phyloP scores from a whole-genome alignment of 2,329 filamentous ascomycete genomes.

The Sporothrix variecibatus region DNA sequence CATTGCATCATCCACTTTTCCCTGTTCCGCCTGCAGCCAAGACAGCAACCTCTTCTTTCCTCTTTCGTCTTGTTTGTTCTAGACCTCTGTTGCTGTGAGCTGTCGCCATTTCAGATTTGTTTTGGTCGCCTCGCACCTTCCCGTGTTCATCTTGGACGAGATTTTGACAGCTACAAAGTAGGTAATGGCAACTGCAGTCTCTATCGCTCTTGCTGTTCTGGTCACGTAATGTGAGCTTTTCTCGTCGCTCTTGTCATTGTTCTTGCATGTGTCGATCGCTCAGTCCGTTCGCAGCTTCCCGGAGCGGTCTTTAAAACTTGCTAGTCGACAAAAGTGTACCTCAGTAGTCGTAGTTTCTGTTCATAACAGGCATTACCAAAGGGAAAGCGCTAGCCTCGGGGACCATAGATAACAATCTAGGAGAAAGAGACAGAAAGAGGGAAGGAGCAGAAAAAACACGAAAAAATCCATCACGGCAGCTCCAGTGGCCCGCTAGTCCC shows the following conservation, averaged over 20 bases:
- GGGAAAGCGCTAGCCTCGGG: conserved; percentile 3
- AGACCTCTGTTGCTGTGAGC: conserved; percentile 14
- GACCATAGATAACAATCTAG: conserved; percentile 1
- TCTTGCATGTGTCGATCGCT: conserved; percentile 1
- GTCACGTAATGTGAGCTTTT: neutral
- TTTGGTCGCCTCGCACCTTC: neutral
- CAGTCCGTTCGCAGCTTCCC: conserved; percentile 9
- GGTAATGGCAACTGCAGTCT: neutral
- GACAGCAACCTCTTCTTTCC: conserved; percentile 18
- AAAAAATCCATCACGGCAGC: conserved; percentile 19
- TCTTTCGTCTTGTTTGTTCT: conserved; percentile 20
- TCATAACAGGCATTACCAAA: conserved; percentile 24
- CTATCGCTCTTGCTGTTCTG: neutral
- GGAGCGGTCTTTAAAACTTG: neutral
- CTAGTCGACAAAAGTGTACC: too few species aligned
- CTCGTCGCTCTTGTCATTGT: neutral
- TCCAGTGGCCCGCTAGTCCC: conserved; percentile 7
- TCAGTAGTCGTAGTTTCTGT: conserved; percentile 1
- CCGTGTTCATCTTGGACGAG: neutral
- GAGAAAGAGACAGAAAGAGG: neutral
- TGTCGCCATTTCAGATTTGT: neutral
- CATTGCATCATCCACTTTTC: conserved; percentile 24
- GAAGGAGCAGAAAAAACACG: conserved; percentile 6
- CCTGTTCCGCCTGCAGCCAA: conserved; percentile 16
- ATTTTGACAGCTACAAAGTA: neutral